Evolutionary conservation across 2,329 filamentous ascomycete genomes (phyloP), one percentile per base, ranked within the genome.

Genomic region (Penicillium sp.): DNA sequence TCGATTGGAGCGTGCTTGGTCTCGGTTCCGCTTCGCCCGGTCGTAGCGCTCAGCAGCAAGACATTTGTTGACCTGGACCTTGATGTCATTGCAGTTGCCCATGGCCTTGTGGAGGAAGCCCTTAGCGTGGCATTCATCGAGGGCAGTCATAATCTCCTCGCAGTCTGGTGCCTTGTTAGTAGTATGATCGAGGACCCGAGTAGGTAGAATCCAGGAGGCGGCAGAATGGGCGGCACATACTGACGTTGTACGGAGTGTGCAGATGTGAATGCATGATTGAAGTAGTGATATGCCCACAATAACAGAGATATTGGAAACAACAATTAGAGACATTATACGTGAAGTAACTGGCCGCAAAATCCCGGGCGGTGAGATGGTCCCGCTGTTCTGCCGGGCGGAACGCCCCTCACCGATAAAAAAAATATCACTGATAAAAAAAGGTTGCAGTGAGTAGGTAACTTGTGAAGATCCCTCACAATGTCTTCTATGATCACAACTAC

Each of bases 211-310:
- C 10, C 12, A 3, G 13, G 7, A 20, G 2, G 33, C 40, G 37
- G 37, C 25, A 29, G 42, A 45, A 42, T 43, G 23, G 47, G 43
- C 45, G 32, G 65, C 39, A 69, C 74, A 38, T 80, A 95, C 92
- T 91, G 61, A 82, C 78, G 62, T 95, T 95, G 68, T 95, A 86
- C 69, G 93, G 89, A 25, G 89, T 95, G 68, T 97, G 91, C 2
- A 98, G 77, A 75, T 96, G 92, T 47, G 93, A 95, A 88, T 98
- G 93, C 93, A 98, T 98, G 39, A 63, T 81, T 69, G 50, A 20
- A 41, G 52, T 51, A 12, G 27, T 45, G 27, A 44, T 10, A 20
- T 29, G 3, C 10, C 15, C 18, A 37, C 33, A 18, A n/a, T 8
- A n/a, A 37, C 27, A 20, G 1, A 2, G 3, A 13, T 29, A 2